These are phyloP conservation scores for Capsella rubella DNA, from an alignment of 441 rosid species.

Conservation along the genomic window DNA sequence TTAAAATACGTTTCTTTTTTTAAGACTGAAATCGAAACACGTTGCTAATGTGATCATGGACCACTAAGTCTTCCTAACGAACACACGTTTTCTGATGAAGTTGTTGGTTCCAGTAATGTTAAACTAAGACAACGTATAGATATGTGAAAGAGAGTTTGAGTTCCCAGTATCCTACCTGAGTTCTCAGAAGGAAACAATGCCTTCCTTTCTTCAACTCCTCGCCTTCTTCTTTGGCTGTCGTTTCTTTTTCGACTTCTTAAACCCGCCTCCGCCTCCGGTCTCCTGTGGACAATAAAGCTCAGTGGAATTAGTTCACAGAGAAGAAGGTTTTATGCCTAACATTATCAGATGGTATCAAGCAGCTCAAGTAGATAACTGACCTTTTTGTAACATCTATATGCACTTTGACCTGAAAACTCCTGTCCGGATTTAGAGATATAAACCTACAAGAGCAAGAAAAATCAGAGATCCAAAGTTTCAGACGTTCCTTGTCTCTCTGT, in stretches of 20 bases:
- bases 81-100: slow-evolving; percentile 24
- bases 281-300: slow-evolving; percentile 59
- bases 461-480: slow-evolving; percentile 14
- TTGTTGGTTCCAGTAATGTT: slow-evolving; percentile 18
- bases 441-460: slow-evolving; percentile 57
- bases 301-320: neutral
- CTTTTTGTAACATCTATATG: slow-evolving; percentile 79
- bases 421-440: slow-evolving; percentile 70
- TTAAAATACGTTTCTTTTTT: neutral
- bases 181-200: slow-evolving; percentile 17
- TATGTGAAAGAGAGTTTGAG: neutral
- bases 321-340: neutral
- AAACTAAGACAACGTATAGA: neutral
- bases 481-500: neutral
- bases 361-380: slow-evolving; percentile 45
- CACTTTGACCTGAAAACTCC: slow-evolving; percentile 79
- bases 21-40: slow-evolving; percentile 35
- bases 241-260: slow-evolving; percentile 65
- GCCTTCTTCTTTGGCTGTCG: slow-evolving; percentile 53
- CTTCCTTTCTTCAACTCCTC: slow-evolving; percentile 26
- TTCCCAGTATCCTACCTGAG: slow-evolving; percentile 28
- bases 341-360: slow-evolving; percentile 3
- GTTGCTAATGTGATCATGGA: slow-evolving; percentile 21
- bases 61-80: neutral
- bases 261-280: slow-evolving; percentile 59